Evolutionary conservation across 2,329 filamentous ascomycete species (phyloP).

Genomic region (Pseudocercospora eumusae): DNA sequence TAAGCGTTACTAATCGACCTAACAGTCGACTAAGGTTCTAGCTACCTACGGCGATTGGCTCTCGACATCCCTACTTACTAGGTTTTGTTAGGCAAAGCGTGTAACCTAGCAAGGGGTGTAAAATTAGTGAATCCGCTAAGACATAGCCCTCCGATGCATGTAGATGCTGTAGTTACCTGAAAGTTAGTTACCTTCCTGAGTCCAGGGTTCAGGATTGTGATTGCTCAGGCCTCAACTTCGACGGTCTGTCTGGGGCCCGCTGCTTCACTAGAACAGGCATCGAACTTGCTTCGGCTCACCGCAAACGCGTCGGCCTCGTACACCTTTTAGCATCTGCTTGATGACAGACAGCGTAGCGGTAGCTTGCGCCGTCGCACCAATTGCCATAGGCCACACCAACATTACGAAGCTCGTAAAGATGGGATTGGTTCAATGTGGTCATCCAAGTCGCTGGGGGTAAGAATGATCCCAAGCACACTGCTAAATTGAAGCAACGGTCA

Average conservation of each 20-base stretch:
- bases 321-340: too few relatives aligned
- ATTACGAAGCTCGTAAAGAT: not conserved
- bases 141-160: too few relatives aligned
- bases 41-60: too few relatives aligned
- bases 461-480: not conserved
- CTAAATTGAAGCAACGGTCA: not conserved
- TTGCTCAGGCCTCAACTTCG: not conserved
- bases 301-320: not conserved
- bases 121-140: too few relatives aligned
- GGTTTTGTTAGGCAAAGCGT: too few relatives aligned
- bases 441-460: not conserved
- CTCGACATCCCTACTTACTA: too few relatives aligned
- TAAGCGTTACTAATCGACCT: too few relatives aligned
- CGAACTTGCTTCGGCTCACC: not conserved
- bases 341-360: too few relatives aligned
- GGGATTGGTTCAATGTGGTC: not conserved
- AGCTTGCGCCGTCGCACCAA: not conserved
- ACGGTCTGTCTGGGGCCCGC: not conserved
- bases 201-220: not conserved
- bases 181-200: not conserved
- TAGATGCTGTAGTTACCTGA: too few relatives aligned
- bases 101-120: too few relatives aligned
- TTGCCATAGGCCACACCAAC: not conserved
- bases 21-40: too few relatives aligned
- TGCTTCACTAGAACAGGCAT: not conserved